Evolutionary conservation across 2,329 filamentous ascomycete genomes (phyloP).

Genomic region (Hymenoscyphus salicellus): DNA sequence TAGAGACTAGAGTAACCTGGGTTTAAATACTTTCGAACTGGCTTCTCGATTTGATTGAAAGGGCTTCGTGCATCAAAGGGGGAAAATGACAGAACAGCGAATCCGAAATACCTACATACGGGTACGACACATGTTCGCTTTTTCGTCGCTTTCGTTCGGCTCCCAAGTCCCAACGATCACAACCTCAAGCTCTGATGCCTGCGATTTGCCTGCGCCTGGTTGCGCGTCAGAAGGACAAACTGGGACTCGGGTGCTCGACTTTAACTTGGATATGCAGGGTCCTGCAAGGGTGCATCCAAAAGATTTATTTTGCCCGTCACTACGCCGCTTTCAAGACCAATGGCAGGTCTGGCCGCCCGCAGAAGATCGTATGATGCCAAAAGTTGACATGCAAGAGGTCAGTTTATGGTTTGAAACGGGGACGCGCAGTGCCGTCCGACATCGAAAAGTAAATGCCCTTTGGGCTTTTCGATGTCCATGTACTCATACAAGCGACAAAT

Average conservation of each 20-base stretch:
- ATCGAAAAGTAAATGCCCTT: background rate
- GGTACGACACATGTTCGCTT: too few species aligned
- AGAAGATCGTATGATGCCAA: background rate
- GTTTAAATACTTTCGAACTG: too few species aligned
- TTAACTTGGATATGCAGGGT: background rate
- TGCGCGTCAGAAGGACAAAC: background rate
- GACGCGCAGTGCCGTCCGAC: background rate
- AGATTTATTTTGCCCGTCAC: background rate
- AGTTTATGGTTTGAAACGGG: background rate
- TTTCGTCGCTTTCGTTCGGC: too few species aligned
- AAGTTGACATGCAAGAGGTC: background rate
- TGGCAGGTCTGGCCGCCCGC: background rate
- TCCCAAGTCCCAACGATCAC: background rate
- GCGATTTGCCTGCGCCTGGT: background rate
- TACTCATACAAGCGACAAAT: background rate
- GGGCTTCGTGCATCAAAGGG: too few species aligned
- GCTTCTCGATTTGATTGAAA: too few species aligned
- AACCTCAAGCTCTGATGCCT: background rate
- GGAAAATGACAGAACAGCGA: too few species aligned
- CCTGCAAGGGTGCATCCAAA: too few species aligned
- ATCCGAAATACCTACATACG: too few species aligned
- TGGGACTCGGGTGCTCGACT: background rate
- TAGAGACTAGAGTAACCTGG: too few species aligned
- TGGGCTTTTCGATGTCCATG: background rate
- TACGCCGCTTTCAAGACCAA: background rate